Conservation (phyloP, 2,329 filamentous ascomycete species). For the Massarina eburnea region DNA sequence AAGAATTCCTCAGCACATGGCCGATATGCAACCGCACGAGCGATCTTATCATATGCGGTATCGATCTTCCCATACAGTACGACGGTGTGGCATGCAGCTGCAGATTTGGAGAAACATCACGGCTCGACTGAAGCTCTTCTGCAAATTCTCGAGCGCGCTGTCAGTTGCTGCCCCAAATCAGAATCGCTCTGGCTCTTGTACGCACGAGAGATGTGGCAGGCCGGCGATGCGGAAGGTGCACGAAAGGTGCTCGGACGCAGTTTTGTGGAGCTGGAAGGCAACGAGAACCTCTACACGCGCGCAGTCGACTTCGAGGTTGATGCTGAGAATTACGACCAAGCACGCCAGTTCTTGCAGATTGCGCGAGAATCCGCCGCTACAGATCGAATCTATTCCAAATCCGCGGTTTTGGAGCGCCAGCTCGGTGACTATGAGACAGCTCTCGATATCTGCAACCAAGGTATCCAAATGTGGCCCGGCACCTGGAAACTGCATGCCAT, state of each 20-base stretch:
- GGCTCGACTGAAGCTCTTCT: constrained; percentile 81
- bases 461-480: constrained; percentile 80
- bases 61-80: constrained; percentile 87
- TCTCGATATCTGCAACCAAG: constrained; percentile 83
- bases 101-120: constrained; percentile 87
- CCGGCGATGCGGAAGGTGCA: constrained; percentile 83
- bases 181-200: constrained; percentile 96
- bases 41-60: constrained; percentile 89
- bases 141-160: constrained; percentile 85
- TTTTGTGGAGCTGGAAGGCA: constrained; percentile 93
- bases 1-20: constrained; percentile 77
- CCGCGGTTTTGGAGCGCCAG: constrained; percentile 88
- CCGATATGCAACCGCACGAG: constrained; percentile 84
- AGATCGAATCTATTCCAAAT: constrained; percentile 96
- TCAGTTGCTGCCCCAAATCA: constrained; percentile 87
- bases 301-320: constrained; percentile 96
- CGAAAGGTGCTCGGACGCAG: constrained; percentile 82
- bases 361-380: constrained; percentile 89
- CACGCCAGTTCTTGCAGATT: constrained; percentile 75
- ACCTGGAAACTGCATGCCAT: constrained; percentile 95
- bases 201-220: constrained; percentile 90
- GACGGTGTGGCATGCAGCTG: constrained; percentile 86
- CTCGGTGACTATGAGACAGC: constrained; percentile 77
- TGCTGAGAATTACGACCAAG: constrained; percentile 78
- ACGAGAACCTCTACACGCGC: constrained; percentile 96